Conservation (phyloP, 2,329 filamentous ascomycete species). For the Exophiala aquamarina region DNA sequence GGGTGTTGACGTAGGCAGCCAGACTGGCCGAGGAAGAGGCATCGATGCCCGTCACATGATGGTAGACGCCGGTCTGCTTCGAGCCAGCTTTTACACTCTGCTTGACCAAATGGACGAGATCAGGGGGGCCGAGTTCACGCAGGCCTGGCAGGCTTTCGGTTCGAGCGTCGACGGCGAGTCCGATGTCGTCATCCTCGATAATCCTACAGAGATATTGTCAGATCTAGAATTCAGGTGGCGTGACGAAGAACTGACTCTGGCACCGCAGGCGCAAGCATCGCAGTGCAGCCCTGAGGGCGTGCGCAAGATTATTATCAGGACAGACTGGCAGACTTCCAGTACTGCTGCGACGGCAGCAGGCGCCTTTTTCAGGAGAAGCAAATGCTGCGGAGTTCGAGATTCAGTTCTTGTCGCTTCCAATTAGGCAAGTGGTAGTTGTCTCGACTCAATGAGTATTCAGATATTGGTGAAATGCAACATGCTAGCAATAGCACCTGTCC, state of each 20-base stretch:
- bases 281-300: conserved; percentile 24
- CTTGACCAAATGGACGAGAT: conserved; percentile 93
- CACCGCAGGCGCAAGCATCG: conserved; percentile 72
- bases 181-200: conserved; percentile 88
- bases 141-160: conserved; percentile 83
- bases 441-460: too few relatives aligned
- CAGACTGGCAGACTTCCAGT: too few relatives aligned
- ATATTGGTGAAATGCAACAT: too few relatives aligned
- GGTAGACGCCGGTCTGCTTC: conserved; percentile 81
- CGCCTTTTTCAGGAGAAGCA: too few relatives aligned
- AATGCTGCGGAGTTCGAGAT: too few relatives aligned
- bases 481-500: too few relatives aligned
- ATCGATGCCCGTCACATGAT: conserved; percentile 96
- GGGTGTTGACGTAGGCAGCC: conserved; percentile 96
- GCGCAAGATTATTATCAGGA: conserved; percentile 10
- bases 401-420: too few relatives aligned
- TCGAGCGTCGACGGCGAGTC: conserved; percentile 80
- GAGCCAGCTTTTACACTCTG: conserved; percentile 51
- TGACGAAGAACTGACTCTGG: conserved; percentile 62
- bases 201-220: conserved; percentile 58
- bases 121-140: conserved; percentile 91
- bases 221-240: too few relatives aligned
- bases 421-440: too few relatives aligned
- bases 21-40: conserved; percentile 96
- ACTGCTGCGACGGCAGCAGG: too few relatives aligned